Evolutionary conservation across 179 eudicot genomes (phyloP), one percentile per base, ranked within the genome.

Genomic region (Camellia oleifera): DNA sequence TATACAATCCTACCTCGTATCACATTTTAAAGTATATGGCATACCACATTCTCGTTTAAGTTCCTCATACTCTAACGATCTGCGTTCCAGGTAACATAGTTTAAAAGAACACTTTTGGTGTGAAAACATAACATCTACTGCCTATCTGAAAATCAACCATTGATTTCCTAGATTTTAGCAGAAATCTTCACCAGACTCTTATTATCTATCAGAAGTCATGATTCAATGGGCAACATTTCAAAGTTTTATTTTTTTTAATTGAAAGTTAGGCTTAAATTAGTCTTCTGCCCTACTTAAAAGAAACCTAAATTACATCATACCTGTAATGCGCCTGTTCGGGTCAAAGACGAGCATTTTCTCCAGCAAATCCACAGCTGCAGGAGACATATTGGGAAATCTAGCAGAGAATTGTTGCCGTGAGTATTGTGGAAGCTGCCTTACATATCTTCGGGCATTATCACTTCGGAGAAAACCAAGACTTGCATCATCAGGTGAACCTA

Each of bases 401-500:
- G 85, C 50, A 52, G 91, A 58, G 75, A 88, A 86, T 71, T 84
- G 90, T 79, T 93, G 97, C 86, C 85, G 87, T 67, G 97, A 92
- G 80, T 85, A 89, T 75, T 93, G 97, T 11, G 97, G 97, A 78
- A 95, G 94, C 85, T 89, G 95, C 84, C 86, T 89, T 72, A 95
- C 96, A 72, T 95, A 95, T 82, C 88, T 92, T 46, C 97, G 87
- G 44, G 98, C 97, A 78, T 90, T 92, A 72, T 95, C 96, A 80
- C 92, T 95, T 79, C 92, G 85, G 74, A 95, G 90, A 83, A 93
- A 95, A 67, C 92, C 92, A 68, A 93, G 92, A 82, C 97, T 93
- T 75, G 93, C 91, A 80, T 93, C 95, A 74, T 95, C 98, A 11
- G 98, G 98, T 77, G 98, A 90, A 40, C 98, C 97, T 84, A 94